These are phyloP conservation scores for Penicillium canariense DNA, from an alignment of 495 filamentous ascomycete genomes.

Conservation along the genomic window DNA sequence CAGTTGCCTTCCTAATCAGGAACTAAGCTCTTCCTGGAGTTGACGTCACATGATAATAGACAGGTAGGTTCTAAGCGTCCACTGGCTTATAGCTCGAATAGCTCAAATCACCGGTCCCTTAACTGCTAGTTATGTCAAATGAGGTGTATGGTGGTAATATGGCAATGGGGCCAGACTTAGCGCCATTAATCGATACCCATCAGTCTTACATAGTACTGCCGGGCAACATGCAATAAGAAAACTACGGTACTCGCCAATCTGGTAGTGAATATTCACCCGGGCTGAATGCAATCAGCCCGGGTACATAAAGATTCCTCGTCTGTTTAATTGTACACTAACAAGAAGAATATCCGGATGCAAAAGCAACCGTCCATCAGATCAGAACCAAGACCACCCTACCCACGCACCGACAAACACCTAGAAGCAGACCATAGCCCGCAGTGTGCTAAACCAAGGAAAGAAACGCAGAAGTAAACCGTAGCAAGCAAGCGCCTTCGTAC, in stretches of 20 bases:
- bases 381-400: slow-evolving; percentile 8
- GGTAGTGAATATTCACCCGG: background rate
- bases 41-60: no score
- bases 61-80: no score
- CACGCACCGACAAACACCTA: slow-evolving; percentile 18
- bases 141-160: no score
- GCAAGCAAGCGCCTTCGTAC: slow-evolving; percentile 16
- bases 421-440: slow-evolving; percentile 16
- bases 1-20: background rate
- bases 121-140: no score
- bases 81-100: no score
- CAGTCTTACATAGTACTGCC: background rate
- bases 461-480: slow-evolving; percentile 7
- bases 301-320: background rate
- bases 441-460: slow-evolving; percentile 13
- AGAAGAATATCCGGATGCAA: slow-evolving; percentile 4
- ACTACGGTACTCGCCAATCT: background rate
- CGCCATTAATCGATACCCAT: no score
- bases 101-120: no score
- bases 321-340: slow-evolving; percentile 16
- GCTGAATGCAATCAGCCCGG: background rate
- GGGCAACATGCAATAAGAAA: background rate
- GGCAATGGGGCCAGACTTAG: no score
- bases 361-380: slow-evolving; percentile 10
- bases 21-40: no score